Evolutionary conservation across 192 early-diverging fungal species (phyloP).

Genomic region (Phlyctochytrium planicorne): DNA sequence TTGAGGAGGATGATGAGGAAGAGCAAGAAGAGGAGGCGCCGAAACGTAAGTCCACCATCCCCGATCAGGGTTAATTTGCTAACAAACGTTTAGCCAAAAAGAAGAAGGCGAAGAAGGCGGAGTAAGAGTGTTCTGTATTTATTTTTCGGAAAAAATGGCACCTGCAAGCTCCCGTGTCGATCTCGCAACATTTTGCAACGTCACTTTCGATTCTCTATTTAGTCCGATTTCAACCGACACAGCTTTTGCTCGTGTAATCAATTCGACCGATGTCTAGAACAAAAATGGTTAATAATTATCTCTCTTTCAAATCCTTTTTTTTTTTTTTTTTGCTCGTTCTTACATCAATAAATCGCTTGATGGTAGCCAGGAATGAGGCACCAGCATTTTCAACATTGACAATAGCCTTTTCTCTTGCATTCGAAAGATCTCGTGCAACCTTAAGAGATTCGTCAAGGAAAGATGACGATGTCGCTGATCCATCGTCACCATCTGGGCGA

Average conservation of each 20-base stretch:
- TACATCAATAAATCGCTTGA: no score
- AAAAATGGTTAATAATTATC: background rate
- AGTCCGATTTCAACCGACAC: background rate
- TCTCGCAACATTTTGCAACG: background rate
- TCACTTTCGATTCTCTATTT: background rate
- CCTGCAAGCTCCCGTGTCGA: background rate
- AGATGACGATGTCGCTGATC: background rate
- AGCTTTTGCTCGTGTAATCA: background rate
- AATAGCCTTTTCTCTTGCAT: background rate
- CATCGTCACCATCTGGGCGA: background rate
- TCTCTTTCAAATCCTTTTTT: background rate
- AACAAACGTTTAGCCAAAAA: conserved; percentile 16
- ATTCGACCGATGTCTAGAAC: background rate
- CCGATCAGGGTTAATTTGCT: background rate
- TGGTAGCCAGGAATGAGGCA: background rate
- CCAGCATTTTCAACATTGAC: background rate
- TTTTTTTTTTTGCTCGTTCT: no score
- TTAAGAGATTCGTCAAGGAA: background rate
- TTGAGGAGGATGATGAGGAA: conserved; percentile 15
- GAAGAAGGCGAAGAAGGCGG: conserved; percentile 43
- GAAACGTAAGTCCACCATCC: conserved; percentile 16
- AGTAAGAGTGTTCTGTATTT: conserved; percentile 7
- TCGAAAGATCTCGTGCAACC: background rate
- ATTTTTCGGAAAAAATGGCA: background rate
- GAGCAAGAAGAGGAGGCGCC: no score